Base-by-base conservation (phyloP, 139 green algal genomes). In the Coelastrella sp. region DNA sequence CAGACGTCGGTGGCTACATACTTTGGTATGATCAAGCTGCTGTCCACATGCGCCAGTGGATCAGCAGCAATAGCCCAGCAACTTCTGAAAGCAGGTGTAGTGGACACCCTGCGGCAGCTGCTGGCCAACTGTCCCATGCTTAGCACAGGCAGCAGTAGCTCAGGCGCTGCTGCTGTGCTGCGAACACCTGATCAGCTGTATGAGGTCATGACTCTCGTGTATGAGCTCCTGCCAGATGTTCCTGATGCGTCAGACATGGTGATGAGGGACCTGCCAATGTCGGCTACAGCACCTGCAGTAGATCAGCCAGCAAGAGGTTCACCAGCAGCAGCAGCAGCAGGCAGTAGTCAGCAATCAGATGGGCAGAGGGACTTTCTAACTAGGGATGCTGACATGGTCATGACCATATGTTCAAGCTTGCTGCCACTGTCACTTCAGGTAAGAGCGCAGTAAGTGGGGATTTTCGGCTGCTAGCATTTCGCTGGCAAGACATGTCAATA, bases 11-110 rank as follows among this genome's bases (percentile, higher is more conserved):
- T 96, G 4, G 91, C 92, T 66, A 98, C 96, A 57, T 98, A 97
- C 95, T 98, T 96, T 89, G 93, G 94, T 79, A 92, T 98, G 22
- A 88, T 99, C 27, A 95, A 95, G 92, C 95, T 98, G 35, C 92
- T 99, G 24, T 89, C 94, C 49, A 96, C 94, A 22, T 97, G 95
- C 84, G 94, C 93, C 0, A 66, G 73, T 60, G 92, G 93, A 57
- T 96, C 82, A 7, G 81, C 92, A 8, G 89, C 91, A 1, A 95
- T 98, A 3, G 94, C 96, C 0, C 92, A 96, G 82, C 93, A 92
- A 56, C 93, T 99, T 86, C 93, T 98, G 79, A 63, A 91, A 49
- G 73, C 90, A 0, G 92, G 91, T 17, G 91, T 97, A 57, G 87
- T 93, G 4, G 90, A 90, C 74, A 97, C 95, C 14, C 66, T 97